phyloP scores from a whole-genome alignment of 306 rosid species.

The Trifolium repens region DNA sequence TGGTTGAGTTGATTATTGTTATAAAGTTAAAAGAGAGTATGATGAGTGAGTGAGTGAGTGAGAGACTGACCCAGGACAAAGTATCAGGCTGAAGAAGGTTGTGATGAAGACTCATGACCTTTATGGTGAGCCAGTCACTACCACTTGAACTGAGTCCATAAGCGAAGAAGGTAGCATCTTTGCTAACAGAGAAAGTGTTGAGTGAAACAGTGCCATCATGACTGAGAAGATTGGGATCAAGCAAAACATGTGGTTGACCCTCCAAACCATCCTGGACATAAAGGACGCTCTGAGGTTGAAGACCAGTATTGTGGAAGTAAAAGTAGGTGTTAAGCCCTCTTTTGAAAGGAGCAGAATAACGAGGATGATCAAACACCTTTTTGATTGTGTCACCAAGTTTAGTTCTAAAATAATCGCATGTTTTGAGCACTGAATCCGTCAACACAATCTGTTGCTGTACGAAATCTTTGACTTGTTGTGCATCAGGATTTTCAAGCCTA shows the following conservation, averaged over 20 bases:
- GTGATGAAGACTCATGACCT: conserved; percentile 66
- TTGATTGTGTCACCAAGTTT: conserved; percentile 67
- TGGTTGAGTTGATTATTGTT: background rate
- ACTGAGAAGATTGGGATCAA: conserved; percentile 83
- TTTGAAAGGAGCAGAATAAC: conserved; percentile 69
- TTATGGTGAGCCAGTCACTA: conserved; percentile 88
- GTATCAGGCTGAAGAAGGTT: conserved; percentile 57
- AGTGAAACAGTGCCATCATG: conserved; percentile 83
- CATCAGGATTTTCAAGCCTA: conserved; percentile 95
- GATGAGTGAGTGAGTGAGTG: too few species aligned
- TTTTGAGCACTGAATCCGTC: conserved; percentile 69
- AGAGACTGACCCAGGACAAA: conserved; percentile 75
- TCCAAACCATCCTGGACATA: conserved; percentile 79
- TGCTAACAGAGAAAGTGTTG: conserved; percentile 54
- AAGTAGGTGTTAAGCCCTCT: conserved; percentile 62
- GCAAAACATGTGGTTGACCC: conserved; percentile 68
- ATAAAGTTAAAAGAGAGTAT: background rate
- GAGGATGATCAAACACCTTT: conserved; percentile 83
- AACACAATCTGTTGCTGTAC: conserved; percentile 71
- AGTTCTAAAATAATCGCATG: conserved; percentile 53
- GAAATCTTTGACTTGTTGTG: conserved; percentile 79
- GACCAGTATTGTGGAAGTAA: conserved; percentile 86
- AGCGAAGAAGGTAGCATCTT: conserved; percentile 79
- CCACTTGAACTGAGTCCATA: conserved; percentile 89
- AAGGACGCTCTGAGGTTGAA: conserved; percentile 78